phyloP scores from a whole-genome alignment of 192 early-diverging fungal genomes.

The Rhizophagus clarus region DNA sequence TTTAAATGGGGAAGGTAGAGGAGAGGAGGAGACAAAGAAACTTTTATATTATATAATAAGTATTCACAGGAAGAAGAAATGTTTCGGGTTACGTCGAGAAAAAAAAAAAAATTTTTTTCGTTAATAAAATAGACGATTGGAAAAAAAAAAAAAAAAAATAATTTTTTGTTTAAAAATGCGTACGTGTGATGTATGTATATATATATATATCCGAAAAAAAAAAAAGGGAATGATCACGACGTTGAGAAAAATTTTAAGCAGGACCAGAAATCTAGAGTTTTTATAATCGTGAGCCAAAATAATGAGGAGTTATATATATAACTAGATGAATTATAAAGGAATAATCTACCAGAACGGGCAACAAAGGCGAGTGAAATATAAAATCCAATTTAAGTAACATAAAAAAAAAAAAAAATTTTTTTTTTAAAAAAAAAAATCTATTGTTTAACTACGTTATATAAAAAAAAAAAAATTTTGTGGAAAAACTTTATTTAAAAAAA shows the following conservation, averaged over 20 bases:
- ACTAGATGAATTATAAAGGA: no score
- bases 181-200: not conserved
- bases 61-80: not conserved
- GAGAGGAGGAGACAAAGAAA: not conserved
- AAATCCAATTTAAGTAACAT: constrained; percentile 8
- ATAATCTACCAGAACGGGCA: constrained; percentile 10
- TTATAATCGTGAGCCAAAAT: constrained; percentile 13
- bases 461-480: not conserved
- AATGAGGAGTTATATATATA: not conserved
- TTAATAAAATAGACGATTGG: not conserved
- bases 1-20: not conserved
- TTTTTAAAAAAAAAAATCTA: not conserved
- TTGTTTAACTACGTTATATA: not conserved
- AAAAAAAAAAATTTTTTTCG: not conserved
- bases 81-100: not conserved
- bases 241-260: not conserved
- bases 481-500: not conserved
- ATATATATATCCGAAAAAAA: constrained; percentile 28
- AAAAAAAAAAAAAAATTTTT: not conserved
- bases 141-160: not conserved
- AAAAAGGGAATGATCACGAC: not conserved
- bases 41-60: not conserved
- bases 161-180: not conserved
- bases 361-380: constrained; percentile 1
- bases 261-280: not conserved